Evolutionary conservation across 1,284 basidiomycete species (phyloP).

Genomic region (Malassezia arunalokei): DNA sequence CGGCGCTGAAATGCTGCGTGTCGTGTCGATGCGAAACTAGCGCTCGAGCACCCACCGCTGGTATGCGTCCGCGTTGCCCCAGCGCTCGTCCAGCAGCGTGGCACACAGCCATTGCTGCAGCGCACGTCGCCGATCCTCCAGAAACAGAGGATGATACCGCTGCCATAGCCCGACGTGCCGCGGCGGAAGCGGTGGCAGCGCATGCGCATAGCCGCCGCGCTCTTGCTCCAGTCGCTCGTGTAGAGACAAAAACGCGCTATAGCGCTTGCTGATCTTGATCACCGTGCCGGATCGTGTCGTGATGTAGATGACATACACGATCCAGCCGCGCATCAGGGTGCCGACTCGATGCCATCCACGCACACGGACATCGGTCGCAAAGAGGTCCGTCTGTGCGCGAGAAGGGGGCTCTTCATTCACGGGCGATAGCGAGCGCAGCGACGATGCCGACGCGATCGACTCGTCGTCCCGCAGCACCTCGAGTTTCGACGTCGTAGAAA

Average conservation of each 20-base stretch:
- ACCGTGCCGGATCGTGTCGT: conserved; percentile 16
- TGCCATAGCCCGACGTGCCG: conserved; percentile 24
- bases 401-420: not conserved
- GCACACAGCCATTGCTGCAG: conserved; percentile 33
- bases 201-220: conserved; percentile 15
- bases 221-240: not conserved
- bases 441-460: not conserved
- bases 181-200: conserved; percentile 26
- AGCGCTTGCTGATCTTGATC: conserved; percentile 2
- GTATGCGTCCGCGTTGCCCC: conserved; percentile 22
- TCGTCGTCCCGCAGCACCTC: conserved; percentile 8
- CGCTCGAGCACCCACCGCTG: conserved; percentile 27
- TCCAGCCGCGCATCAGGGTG: conserved; percentile 27
- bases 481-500: conserved; percentile 2
- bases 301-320: conserved; percentile 31
- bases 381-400: not conserved
- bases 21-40: conserved; percentile 32
- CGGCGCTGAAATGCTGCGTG: conserved; percentile 81
- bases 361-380: conserved; percentile 16
- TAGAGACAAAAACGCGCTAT: conserved; percentile 6
- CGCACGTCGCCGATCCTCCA: conserved; percentile 29
- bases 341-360: conserved; percentile 37
- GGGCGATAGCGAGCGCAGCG: conserved; percentile 1
- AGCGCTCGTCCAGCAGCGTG: conserved; percentile 26
- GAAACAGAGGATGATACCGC: conserved; percentile 29